Base-by-base conservation (phyloP, 2,329 filamentous ascomycete genomes). In the Cercospora janseana region DNA sequence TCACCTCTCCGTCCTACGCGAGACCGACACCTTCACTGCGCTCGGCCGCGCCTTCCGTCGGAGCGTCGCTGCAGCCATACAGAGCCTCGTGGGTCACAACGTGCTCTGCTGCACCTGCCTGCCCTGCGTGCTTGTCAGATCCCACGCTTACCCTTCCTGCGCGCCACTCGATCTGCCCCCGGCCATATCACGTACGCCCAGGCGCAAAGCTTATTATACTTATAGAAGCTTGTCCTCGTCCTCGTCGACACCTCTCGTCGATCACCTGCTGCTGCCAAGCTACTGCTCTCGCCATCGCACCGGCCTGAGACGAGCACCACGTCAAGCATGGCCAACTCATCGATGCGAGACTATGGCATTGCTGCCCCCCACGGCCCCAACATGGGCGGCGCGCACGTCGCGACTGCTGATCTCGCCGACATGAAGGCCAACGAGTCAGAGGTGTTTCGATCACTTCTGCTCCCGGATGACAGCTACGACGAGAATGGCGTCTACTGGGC, bases 401-500 rank as follows among this genome's bases (percentile, higher is more conserved):
- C 72, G 6, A 74, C 73, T 9, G 63, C 64, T 38, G 65, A 74
- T 37, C 49, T 71, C 32, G 58, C 66, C 60, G 60, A 67, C 58
- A 84, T 85, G 80, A 78, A 75, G 56, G 64, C 71, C 27, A 72
- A 77, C 51, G 83, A 87, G 66, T 74, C 75, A 55, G 75, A 74
- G 32, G 78, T 85, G 61, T 95, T 96, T 74, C 79, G 86, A 63
- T 81, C 85, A 60, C 75, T 96, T 51, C 86, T 94, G 49, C 86
- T 87, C 48, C 92, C 92, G 2, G 88, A 94, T 65, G 92, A 97
- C 73, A 86, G 83, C 57, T 96, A 92, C 73, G 88, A 86, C 49
- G 72, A 79, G 48, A 81, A 91, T 15, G 92, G 92, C 54, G 79
- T 82, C 59, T 97, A 97, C 79, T 97, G 91, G 91, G 92, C 91